Percentiles rank a stretch among this genome's conserved stretches.
These are phyloP conservation scores for Elsinoe arachidis DNA, from an alignment of 2,329 filamentous ascomycete genomes.

Conservation along the genomic window DNA sequence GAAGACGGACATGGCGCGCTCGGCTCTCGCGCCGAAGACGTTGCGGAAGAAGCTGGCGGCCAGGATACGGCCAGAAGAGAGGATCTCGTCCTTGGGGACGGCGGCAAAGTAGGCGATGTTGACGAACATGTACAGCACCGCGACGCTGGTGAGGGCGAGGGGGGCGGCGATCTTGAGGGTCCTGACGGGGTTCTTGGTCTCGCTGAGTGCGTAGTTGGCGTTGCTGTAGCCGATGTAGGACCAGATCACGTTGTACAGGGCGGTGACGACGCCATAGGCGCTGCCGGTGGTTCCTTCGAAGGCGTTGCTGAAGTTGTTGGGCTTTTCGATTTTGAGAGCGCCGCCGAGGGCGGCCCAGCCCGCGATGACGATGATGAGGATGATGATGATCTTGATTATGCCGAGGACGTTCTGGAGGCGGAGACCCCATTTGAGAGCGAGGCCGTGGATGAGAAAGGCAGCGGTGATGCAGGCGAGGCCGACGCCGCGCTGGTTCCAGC, in stretches of 20 bases:
- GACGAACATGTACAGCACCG: slow-evolving; percentile 43
- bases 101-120: slow-evolving; percentile 55
- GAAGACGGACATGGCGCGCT: slow-evolving; percentile 56
- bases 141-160: slow-evolving; percentile 49
- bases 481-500: slow-evolving; percentile 62
- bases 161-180: slow-evolving; percentile 56
- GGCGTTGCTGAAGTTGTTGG: slow-evolving; percentile 54
- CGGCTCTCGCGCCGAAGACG: slow-evolving; percentile 43
- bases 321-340: slow-evolving; percentile 51
- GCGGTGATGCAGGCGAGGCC: slow-evolving; percentile 57
- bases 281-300: slow-evolving; percentile 59
- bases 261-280: slow-evolving; percentile 58
- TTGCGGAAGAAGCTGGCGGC: slow-evolving; percentile 52
- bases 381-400: slow-evolving; percentile 54
- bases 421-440: slow-evolving; percentile 57
- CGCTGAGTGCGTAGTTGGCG: slow-evolving; percentile 57
- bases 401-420: slow-evolving; percentile 59
- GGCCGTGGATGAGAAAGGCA: slow-evolving; percentile 54
- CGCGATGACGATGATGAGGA: slow-evolving; percentile 56
- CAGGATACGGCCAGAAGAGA: slow-evolving; percentile 45
- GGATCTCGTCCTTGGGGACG: slow-evolving; percentile 48
- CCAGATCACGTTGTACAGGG: slow-evolving; percentile 65
- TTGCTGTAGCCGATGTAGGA: slow-evolving; percentile 61
- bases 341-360: slow-evolving; percentile 54
- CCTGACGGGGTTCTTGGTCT: slow-evolving; percentile 54